These are phyloP conservation scores for Solanum pimpinellifolium DNA, from an alignment of 257 asterid genomes.

Conservation along the genomic window DNA sequence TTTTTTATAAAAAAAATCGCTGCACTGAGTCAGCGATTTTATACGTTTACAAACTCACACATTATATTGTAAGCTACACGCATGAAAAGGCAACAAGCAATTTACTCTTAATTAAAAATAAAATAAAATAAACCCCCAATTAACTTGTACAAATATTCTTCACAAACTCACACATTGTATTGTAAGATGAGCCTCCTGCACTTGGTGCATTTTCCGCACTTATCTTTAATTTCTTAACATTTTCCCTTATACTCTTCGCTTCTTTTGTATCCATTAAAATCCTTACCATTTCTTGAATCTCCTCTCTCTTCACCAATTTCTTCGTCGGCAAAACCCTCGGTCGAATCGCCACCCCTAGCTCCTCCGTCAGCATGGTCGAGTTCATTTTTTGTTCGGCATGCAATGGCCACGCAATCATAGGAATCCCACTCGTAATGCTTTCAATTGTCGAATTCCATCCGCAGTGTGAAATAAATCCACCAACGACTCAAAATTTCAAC, in stretches of 20 bases:
- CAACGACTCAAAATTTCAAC: neutral
- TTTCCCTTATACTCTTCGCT: neutral
- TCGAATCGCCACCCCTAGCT: neutral
- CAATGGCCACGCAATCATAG: neutral
- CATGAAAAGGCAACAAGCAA: too few relatives aligned
- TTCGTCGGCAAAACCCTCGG: neutral
- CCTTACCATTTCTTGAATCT: neutral
- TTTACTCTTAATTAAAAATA: too few relatives aligned
- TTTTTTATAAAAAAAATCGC: too few relatives aligned
- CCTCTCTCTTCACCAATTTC: neutral
- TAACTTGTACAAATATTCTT: neutral
- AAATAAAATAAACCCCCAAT: too few relatives aligned
- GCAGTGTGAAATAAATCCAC: neutral
- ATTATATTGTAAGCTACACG: too few relatives aligned
- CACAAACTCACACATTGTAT: neutral
- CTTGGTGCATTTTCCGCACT: neutral
- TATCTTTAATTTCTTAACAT: neutral
- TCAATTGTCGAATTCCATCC: neutral
- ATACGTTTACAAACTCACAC: too few relatives aligned
- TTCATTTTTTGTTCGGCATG: neutral
- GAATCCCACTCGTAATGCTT: neutral
- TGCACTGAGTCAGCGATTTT: accelerated
- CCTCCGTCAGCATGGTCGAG: neutral
- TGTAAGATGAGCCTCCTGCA: constrained; percentile 1
- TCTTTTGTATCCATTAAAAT: neutral